A percentile compares a stretch with the other conserved stretches of the same genome.
These are phyloP conservation scores for Irpex lacteus DNA, from an alignment of 1,284 basidiomycete genomes.

Conservation along the genomic window DNA sequence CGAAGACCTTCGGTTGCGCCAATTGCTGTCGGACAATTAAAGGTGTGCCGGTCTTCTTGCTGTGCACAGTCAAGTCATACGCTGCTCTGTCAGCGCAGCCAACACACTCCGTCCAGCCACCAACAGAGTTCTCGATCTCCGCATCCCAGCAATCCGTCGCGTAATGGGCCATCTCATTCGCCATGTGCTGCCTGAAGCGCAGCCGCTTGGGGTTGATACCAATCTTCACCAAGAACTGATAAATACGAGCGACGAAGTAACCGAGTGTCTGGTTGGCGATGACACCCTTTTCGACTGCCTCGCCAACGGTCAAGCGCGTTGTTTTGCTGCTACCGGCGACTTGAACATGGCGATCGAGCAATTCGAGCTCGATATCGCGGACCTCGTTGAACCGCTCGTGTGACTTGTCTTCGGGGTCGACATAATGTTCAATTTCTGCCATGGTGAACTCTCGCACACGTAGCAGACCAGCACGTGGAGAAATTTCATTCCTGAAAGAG, in stretches of 20 bases:
- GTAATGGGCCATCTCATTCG: constrained; percentile 98
- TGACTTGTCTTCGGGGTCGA: constrained; percentile 91
- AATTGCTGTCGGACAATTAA: constrained; percentile 84
- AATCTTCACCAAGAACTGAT: constrained; percentile 89
- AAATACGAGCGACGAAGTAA: constrained; percentile 94
- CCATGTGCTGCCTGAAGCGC: constrained; percentile 98
- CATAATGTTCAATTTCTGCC: constrained; percentile 99
- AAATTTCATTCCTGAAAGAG: constrained; percentile 98
- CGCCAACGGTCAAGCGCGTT: constrained; percentile 76
- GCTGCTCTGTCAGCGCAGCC: constrained; percentile 99
- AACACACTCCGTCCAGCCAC: constrained; percentile 98
- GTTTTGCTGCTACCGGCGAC: constrained; percentile 71
- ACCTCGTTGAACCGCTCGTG: constrained; percentile 87
- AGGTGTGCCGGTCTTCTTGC: constrained; percentile 60
- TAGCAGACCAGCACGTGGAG: constrained; percentile 91
- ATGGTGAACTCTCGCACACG: constrained; percentile 99
- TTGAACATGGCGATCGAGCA: constrained; percentile 87
- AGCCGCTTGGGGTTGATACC: constrained; percentile 87
- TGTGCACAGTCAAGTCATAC: constrained; percentile 77
- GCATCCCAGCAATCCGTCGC: constrained; percentile 99
- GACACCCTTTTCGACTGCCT: constrained; percentile 83
- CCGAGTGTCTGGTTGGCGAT: constrained; percentile 98
- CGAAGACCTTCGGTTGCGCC: constrained; percentile 73
- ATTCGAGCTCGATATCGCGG: constrained; percentile 69
- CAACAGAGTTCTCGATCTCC: constrained; percentile 89